Percentiles rank a stretch among this genome's conserved stretches.
These are phyloP conservation scores for Chaetomiaceae sp. DNA, from an alignment of 2,329 filamentous ascomycete genomes.

Conservation along the genomic window DNA sequence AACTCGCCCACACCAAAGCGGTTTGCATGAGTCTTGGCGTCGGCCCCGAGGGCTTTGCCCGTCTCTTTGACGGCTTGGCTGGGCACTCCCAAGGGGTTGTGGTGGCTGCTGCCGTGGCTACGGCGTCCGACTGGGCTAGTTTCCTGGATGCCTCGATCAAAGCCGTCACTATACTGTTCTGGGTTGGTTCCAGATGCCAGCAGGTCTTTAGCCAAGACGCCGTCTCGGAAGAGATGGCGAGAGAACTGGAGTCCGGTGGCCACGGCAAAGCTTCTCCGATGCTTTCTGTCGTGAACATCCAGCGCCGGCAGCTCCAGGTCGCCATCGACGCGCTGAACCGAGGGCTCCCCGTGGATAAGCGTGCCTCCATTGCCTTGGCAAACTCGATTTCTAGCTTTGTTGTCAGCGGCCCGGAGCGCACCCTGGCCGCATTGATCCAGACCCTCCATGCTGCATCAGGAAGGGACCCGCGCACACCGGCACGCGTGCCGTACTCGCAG, in stretches of 20 bases:
- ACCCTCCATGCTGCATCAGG: neutral
- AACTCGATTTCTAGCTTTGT: neutral
- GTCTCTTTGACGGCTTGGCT: neutral
- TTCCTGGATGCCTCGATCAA: neutral
- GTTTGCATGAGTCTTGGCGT: neutral
- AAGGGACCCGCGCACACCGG: neutral
- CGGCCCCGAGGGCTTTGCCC: neutral
- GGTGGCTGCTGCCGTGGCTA: neutral
- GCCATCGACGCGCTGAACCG: neutral
- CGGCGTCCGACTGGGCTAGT: neutral
- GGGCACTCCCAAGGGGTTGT: conserved; percentile 4
- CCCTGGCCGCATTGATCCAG: conserved; percentile 1
- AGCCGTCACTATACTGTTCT: conserved; percentile 2
- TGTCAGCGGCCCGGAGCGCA: conserved; percentile 4
- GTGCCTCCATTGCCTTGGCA: neutral
- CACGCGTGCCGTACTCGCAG: neutral
- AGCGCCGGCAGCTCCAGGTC: neutral
- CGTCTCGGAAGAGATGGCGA: neutral
- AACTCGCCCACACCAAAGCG: neutral
- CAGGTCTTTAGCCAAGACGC: neutral
- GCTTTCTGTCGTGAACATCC: conserved; percentile 1
- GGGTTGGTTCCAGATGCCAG: conserved; percentile 3
- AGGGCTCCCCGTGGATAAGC: neutral
- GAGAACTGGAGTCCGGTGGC: neutral
- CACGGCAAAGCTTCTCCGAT: conserved; percentile 2